Conservation (phyloP, 192 early-diverging fungal genomes). For the Neocallimastix lanati region DNA sequence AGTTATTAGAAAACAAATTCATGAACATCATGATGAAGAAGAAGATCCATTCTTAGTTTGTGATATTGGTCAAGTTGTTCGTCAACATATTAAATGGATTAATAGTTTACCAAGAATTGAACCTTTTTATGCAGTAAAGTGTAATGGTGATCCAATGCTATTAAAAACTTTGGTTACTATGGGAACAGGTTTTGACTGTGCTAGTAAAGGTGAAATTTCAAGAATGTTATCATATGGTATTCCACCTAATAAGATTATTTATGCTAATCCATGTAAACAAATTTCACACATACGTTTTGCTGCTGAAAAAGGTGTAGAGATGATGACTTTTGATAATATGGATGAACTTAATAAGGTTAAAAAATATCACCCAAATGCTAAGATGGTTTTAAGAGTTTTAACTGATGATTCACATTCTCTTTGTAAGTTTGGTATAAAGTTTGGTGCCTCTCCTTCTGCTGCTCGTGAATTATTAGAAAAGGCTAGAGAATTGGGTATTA, state of each 20-base stretch:
- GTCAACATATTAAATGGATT: constrained; percentile 75
- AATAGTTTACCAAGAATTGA: constrained; percentile 72
- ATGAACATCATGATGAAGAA: neutral
- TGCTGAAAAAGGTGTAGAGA: constrained; percentile 44
- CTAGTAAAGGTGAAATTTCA: constrained; percentile 75
- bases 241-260: constrained; percentile 65
- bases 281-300: constrained; percentile 84
- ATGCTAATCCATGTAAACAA: constrained; percentile 99
- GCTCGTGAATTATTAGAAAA: constrained; percentile 46
- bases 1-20: neutral
- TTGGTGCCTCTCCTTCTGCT: constrained; percentile 67
- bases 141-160: constrained; percentile 79
- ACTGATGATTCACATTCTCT: constrained; percentile 84
- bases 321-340: constrained; percentile 99
- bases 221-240: constrained; percentile 54
- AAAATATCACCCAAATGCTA: constrained; percentile 55
- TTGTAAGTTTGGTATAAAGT: constrained; percentile 88
- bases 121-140: constrained; percentile 96
- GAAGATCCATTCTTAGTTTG: constrained; percentile 89
- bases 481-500: constrained; percentile 59
- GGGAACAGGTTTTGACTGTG: constrained; percentile 92
- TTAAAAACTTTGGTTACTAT: constrained; percentile 59
- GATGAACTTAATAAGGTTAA: constrained; percentile 95
- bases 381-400: constrained; percentile 81
- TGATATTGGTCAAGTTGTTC: constrained; percentile 77